These are phyloP conservation scores for Penicillium sp. DNA, from an alignment of 2,329 filamentous ascomycete species.

Conservation along the genomic window DNA sequence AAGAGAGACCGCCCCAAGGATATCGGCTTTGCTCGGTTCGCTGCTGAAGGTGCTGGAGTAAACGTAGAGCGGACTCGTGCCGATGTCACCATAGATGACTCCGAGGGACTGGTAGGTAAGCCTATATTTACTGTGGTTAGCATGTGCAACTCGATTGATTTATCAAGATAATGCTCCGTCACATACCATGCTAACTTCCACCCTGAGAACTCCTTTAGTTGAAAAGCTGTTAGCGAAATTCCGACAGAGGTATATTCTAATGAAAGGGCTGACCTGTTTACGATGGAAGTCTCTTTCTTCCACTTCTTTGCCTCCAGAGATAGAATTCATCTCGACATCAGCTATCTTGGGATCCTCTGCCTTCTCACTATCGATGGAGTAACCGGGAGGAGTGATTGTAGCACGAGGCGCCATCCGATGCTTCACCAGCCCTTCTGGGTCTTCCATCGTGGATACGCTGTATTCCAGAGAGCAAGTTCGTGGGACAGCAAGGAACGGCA, in stretches of 20 bases:
- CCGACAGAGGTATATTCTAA: background rate
- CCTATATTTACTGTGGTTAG: slow-evolving; percentile 20
- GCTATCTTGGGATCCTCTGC: background rate
- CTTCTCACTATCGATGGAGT: no score
- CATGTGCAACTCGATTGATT: background rate
- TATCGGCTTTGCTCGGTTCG: slow-evolving; percentile 46
- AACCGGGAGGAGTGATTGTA: background rate
- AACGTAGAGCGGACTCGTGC: slow-evolving; percentile 59
- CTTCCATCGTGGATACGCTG: background rate
- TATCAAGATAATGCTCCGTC: background rate
- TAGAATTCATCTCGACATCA: background rate
- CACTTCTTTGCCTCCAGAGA: background rate
- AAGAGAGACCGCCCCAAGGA: slow-evolving; percentile 55
- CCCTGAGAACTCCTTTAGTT: background rate
- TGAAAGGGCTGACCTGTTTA: background rate
- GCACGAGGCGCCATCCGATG: background rate
- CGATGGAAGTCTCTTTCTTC: background rate
- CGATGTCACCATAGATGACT: slow-evolving; percentile 62
- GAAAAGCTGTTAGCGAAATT: background rate
- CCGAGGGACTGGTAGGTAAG: slow-evolving; percentile 58
- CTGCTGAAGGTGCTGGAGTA: slow-evolving; percentile 55
- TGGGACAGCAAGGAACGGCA: background rate
- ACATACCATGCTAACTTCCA: background rate
- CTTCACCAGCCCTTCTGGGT: background rate
- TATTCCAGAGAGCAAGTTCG: background rate